phyloP scores from a whole-genome alignment of 2,329 filamentous ascomycete genomes.

The Alternaria triticina region DNA sequence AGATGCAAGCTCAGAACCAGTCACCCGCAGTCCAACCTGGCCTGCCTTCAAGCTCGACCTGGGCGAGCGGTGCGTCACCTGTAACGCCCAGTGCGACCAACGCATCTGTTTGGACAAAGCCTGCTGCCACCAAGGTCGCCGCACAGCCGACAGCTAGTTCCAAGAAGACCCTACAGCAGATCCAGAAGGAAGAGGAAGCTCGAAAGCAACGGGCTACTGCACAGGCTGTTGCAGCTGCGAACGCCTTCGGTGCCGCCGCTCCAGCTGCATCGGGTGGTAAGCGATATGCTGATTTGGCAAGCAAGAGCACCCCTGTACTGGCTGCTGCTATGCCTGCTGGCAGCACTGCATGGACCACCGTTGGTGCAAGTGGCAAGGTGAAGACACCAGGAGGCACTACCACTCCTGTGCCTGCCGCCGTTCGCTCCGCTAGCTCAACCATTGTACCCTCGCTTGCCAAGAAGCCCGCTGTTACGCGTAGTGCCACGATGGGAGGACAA shows the following conservation, averaged over 20 bases:
- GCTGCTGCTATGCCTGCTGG: constrained; percentile 52
- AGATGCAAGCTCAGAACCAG: constrained; percentile 70
- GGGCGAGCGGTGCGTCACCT: constrained; percentile 77
- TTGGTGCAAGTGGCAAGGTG: constrained; percentile 90
- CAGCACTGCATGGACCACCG: constrained; percentile 83
- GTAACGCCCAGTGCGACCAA: constrained; percentile 60
- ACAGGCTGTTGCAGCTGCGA: constrained; percentile 56
- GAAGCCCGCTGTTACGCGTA: constrained; percentile 63
- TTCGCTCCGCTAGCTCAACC: constrained; percentile 56
- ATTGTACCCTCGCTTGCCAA: constrained; percentile 52
- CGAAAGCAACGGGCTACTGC: constrained; percentile 78
- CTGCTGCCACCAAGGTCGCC: constrained; percentile 56
- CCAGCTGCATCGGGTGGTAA: constrained; percentile 66
- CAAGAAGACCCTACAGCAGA: constrained; percentile 94
- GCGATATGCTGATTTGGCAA: constrained; percentile 91
- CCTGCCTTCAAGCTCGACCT: constrained; percentile 85
- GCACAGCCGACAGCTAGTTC: constrained; percentile 50
- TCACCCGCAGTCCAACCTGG: constrained; percentile 70
- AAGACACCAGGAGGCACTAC: constrained; percentile 73
- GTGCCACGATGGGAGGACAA: constrained; percentile 52
- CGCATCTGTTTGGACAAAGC: constrained; percentile 69
- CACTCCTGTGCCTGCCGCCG: constrained; percentile 55
- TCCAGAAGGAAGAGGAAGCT: constrained; percentile 93
- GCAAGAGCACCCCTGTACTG: constrained; percentile 67
- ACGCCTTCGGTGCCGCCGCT: constrained; percentile 53